Evolutionary conservation across 2,329 filamentous ascomycete genomes (phyloP), one percentile per base, ranked within the genome.

Genomic region (Parasarocladium wereldwijsianum): DNA sequence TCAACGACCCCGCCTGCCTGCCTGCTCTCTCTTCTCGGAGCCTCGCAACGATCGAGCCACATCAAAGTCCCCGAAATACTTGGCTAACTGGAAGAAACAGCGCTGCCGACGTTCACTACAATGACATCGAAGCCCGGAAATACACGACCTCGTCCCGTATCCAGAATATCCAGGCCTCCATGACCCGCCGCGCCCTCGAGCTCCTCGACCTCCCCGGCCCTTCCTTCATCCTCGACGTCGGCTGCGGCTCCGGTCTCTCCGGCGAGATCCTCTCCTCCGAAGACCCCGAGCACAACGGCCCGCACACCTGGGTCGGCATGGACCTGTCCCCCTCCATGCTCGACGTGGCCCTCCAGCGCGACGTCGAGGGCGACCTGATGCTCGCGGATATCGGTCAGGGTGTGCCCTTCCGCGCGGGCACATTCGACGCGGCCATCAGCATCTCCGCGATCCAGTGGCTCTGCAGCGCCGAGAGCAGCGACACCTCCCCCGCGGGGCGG

Each of bases 381-480:
- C 70, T 98, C 1, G 83, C 85, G 4, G 90, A 98, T 46, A 93
- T 94, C 29, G 90, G 90, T 0, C 90, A 98, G 48, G 90, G 90
- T 2, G 73, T 98, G 0, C 90, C 90, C 0, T 98, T 98, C 51
- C 76, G 90, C 11, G 72, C 90, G 0, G 90, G 90, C 18, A 73
- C 77, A 0, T 98, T 98, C 48, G 90, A 98, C 50, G 90, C 87
- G 0, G 90, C 90, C 14, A 85, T 98, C 43, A 85, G 76, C 46
- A 96, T 98, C 49, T 84, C 75, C 42, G 90, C 90, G 1, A 80
- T 98, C n/a, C 90, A 98, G 54, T 98, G 90, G 90, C 65, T 98
- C 17, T 98, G 90, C 54, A 96, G 93, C 52, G 90, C 87, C 23
- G 90, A 96, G 52, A 81, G 70, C 35, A 82, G 73, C 47, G 84